Percentiles rank a stretch among this genome's conserved stretches.
Conservation (phyloP, 108 stramenopile genomes). For the Cyclotella choctawhatcheeana region DNA sequence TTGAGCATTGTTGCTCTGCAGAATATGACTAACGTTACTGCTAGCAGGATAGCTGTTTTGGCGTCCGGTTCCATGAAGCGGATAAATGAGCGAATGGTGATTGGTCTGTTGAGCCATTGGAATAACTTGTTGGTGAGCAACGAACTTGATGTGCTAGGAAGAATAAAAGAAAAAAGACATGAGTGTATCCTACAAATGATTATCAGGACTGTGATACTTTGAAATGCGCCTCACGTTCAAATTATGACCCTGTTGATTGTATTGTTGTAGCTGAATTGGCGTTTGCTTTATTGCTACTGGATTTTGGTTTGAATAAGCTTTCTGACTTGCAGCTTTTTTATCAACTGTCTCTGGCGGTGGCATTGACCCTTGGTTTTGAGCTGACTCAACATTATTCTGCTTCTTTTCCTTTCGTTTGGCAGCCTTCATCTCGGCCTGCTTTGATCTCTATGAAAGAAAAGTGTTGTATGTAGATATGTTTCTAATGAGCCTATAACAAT, state of each 20-base stretch:
- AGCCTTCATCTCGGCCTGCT: background rate
- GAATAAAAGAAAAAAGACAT: no score
- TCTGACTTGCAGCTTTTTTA: background rate
- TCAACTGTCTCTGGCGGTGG: background rate
- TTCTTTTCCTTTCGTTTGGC: background rate
- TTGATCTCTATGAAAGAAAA: constrained; percentile 2
- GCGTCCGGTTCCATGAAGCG: background rate
- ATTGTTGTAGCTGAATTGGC: background rate
- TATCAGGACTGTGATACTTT: no score
- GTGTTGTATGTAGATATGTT: background rate
- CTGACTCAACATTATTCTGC: background rate
- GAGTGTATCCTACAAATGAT: no score
- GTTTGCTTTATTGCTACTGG: background rate
- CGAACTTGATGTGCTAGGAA: no score
- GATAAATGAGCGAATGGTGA: background rate
- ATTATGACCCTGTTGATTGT: no score
- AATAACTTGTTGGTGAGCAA: background rate
- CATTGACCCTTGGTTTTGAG: background rate
- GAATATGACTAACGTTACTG: background rate
- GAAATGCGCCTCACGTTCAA: no score
- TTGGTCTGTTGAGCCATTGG: background rate
- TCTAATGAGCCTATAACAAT: background rate
- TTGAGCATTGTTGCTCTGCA: background rate
- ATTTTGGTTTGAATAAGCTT: background rate
- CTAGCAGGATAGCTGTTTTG: background rate